A percentile compares a stretch with the other conserved stretches of the same genome.
phyloP scores from a whole-genome alignment of 164 flowering plant species.

The Euptelea pleiosperma region DNA sequence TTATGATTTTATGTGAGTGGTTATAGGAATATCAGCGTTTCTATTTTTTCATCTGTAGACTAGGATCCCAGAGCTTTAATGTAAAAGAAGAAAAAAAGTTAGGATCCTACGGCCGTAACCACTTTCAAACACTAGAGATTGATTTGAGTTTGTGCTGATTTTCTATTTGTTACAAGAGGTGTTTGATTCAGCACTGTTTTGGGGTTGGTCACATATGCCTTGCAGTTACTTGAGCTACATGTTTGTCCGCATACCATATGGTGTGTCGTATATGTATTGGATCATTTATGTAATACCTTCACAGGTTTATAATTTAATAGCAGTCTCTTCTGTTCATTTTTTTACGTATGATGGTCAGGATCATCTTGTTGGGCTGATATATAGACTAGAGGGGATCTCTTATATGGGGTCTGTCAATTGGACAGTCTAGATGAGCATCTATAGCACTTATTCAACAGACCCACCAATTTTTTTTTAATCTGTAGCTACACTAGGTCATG shows the following conservation, averaged over 20 bases:
- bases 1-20: slow-evolving; percentile 71
- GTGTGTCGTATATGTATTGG: not conserved
- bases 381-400: too few species aligned
- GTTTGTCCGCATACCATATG: not conserved
- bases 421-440: too few species aligned
- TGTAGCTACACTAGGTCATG: too few species aligned
- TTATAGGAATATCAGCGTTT: not conserved
- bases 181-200: too few species aligned
- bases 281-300: not conserved
- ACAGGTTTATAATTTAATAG: not conserved
- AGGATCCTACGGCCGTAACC: slow-evolving; percentile 11
- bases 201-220: too few species aligned
- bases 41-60: slow-evolving; percentile 13
- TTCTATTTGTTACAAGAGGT: too few species aligned
- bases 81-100: slow-evolving; percentile 2
- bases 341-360: too few species aligned
- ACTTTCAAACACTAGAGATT: slow-evolving; percentile 14
- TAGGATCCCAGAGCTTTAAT: slow-evolving; percentile 6
- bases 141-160: slow-evolving; percentile 15
- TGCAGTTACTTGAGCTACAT: not conserved
- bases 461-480: too few species aligned
- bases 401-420: too few species aligned
- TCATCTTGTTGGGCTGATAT: too few species aligned
- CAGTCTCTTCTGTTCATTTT: not conserved
- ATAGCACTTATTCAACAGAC: too few species aligned